Base-by-base conservation (phyloP, 1,284 basidiomycete species). In the Boletus sp. region DNA sequence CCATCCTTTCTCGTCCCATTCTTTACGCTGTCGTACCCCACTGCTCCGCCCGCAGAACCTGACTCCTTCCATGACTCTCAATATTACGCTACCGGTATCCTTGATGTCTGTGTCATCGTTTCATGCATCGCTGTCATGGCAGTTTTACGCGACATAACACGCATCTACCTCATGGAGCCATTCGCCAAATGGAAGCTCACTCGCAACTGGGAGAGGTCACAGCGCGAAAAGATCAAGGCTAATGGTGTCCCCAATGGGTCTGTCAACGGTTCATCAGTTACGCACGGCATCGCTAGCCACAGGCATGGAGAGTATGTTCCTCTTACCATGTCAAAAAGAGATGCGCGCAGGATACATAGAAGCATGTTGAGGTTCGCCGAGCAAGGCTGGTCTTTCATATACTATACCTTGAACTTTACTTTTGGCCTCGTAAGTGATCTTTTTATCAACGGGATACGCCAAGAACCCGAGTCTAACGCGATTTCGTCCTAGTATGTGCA, bases 351-450 rank as follows among this genome's bases (percentile, higher is more conserved):
- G 54, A 70, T 89, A 52, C 78, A 85, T 46, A 79, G 88, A 62
- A 84, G 81, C 54, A 82, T 92, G 36, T 67, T 88, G 40, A 77
- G 95, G 52, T 98, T 98, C 63, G 91, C 92, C 4, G 95, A 98
- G 69, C 95, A 99, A 70, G 88, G 91, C 44, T 99, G 93, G 91
- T 82, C 82, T 36, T 75, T 87, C 42, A 68, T 89, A 38, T 97
- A 95, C 70, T 94, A 91, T 65, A 71, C 78, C 30, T 57, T 80
- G 7, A 87, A 84, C 55, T 94, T 85, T 78, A 67, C 68, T 19
- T 81, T 84, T 59, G 94, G 94, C n/a, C 56, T 92, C 57, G 94
- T 96, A 65, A 70, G 94, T 83, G 30, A 46, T 44, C 55, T 36
- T 50, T 44, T 51, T 19, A 47, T 29, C 43, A 30, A 48, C 48